Evolutionary conservation across 2,329 filamentous ascomycete species (phyloP), one percentile per base, ranked within the genome.

Genomic region (Sporothrix sp.): DNA sequence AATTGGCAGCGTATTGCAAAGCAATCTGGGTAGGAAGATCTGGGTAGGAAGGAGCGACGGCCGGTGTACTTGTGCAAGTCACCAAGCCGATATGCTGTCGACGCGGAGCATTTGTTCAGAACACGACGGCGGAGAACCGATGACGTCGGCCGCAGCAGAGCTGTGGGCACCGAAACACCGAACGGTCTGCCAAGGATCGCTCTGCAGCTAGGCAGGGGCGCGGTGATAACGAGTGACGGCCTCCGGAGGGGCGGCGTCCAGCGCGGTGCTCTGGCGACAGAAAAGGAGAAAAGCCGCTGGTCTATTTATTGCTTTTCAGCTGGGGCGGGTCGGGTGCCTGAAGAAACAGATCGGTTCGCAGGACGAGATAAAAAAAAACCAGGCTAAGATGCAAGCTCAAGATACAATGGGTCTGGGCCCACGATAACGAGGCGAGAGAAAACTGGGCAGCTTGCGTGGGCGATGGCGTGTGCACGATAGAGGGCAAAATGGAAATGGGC

Each of bases 81-180:
- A n/a, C n/a, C n/a, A n/a, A n/a, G n/a, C n/a, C n/a, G n/a, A n/a
- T n/a, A n/a, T n/a, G n/a, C n/a, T n/a, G 27, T 44, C 40, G 16
- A 44, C n/a, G n/a, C 40, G 40, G 28, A 30, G 42, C 18, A 44
- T 33, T 11, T 27, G 25, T 42, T 42, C 23, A 13, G 38, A 40
- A n/a, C n/a, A n/a, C n/a, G n/a, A n/a, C n/a, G n/a, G n/a, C n/a
- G n/a, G n/a, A n/a, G 32, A 32, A 39, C 35, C 46, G 46, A 48
- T 48, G 46, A 48, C 46, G 46, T 48, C 46, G 46, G 36, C 45
- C 35, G 32, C 9, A 40, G 25, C 30, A 35, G 13, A 42, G 23
- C 37, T 23, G 45, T 20, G 45, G 35, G 25, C 35, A 28, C 18
- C 32, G 35, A 36, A 48, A 48, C 45, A 47, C 28, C 42, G 30